Conservation (phyloP, 2,329 filamentous ascomycete species). For the Penicillium sp. region DNA sequence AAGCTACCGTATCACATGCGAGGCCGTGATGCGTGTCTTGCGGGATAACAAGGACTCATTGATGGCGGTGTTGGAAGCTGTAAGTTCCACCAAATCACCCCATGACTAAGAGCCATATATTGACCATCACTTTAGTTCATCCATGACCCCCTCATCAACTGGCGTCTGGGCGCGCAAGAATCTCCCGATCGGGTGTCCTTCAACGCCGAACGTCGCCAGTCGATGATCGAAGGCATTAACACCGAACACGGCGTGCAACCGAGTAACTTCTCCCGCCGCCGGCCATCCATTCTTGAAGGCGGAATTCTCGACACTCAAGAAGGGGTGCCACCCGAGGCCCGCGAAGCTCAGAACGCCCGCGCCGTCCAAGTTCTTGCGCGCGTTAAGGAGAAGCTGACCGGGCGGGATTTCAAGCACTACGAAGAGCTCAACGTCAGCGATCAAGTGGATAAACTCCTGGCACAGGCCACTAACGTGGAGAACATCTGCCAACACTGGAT, state of each 20-base stretch:
- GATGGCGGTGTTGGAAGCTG: constrained; percentile 95
- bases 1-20: constrained; percentile 95
- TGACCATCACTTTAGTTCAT: constrained; percentile 65
- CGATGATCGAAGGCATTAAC: constrained; percentile 50
- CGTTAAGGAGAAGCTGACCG: constrained; percentile 92
- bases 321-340: constrained; percentile 40
- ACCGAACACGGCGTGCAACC: constrained; percentile 51
- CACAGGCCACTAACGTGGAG: constrained; percentile 92
- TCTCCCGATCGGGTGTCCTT: constrained; percentile 56
- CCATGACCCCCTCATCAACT: constrained; percentile 96
- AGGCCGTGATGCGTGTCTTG: constrained; percentile 96
- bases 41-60: constrained; percentile 96
- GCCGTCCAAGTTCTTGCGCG: constrained; percentile 86
- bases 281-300: constrained; percentile 63
- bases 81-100: constrained; percentile 48
- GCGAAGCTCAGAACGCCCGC: constrained; percentile 85
- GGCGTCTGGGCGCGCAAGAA: constrained; percentile 68
- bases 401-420: constrained; percentile 78
- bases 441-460: constrained; percentile 91
- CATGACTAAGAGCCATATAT: neutral
- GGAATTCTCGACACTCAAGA: constrained; percentile 42
- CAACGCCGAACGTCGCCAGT: constrained; percentile 55
- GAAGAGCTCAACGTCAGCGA: constrained; percentile 78
- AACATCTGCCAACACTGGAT: constrained; percentile 99
- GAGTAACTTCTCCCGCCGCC: constrained; percentile 61